phyloP scores from a whole-genome alignment of 1,284 basidiomycete species.

The Boletellus dicymbophilus region DNA sequence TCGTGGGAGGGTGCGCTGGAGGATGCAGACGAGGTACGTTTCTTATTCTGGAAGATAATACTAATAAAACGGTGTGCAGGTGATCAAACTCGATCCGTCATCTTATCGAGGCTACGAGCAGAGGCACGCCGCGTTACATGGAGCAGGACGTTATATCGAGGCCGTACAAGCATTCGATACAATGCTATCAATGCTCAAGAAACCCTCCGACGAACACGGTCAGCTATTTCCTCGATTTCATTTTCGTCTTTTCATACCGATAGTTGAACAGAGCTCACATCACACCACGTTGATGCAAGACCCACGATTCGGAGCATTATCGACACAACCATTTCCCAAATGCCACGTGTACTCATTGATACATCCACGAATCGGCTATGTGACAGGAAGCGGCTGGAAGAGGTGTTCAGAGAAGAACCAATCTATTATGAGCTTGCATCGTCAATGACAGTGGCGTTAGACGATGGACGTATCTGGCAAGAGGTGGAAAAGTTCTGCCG shows the following conservation, averaged over 20 bases:
- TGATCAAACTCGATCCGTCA: conserved; percentile 11
- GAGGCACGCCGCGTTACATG: conserved; percentile 15
- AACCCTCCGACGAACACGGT: conserved; percentile 10
- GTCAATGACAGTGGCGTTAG: conserved; percentile 9
- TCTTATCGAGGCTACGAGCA: conserved; percentile 5
- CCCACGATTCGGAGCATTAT: too few species aligned
- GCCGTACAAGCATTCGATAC: conserved; percentile 8
- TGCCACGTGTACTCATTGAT: conserved; percentile 15
- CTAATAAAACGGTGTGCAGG: conserved; percentile 3
- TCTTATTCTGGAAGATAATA: not conserved
- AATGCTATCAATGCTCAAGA: conserved; percentile 6
- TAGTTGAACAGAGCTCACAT: too few species aligned
- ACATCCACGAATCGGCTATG: conserved; percentile 16
- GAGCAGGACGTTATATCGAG: conserved; percentile 15
- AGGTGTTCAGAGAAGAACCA: conserved; percentile 11
- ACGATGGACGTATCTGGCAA: conserved; percentile 6
- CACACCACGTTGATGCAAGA: too few species aligned
- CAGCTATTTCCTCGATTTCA: too few species aligned
- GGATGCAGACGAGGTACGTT: conserved; percentile 20
- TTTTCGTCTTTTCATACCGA: too few species aligned
- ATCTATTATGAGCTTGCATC: conserved; percentile 19
- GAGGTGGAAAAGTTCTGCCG: conserved; percentile 12
- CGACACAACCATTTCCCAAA: too few species aligned
- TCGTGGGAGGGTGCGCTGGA: conserved; percentile 9
- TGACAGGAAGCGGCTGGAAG: conserved; percentile 8